Base-by-base conservation (phyloP, 1,284 basidiomycete species). In the Cutaneotrichosporon cyanovorans region DNA sequence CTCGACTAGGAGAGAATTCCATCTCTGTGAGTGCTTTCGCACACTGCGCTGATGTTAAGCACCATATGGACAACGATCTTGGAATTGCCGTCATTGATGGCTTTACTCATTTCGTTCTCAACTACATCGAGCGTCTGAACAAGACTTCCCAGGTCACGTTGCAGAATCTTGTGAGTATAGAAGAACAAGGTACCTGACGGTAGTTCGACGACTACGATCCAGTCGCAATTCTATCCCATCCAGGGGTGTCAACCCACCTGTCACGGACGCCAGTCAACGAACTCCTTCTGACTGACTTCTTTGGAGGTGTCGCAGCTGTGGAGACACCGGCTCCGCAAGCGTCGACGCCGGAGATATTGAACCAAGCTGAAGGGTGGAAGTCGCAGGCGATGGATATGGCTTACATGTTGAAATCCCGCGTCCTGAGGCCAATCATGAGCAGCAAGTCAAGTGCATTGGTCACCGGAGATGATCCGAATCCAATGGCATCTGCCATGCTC, bases 11-110 rank as follows among this genome's bases (percentile, higher is more conserved):
- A 32, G 85, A 98, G 69, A 96, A 85, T 65, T 95, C 90, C 1
- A 96, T 95, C 65, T 95, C 91, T 14, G 90, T 90, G 49, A 31
- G 30, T 45, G 37, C 39, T 22, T 32, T 15, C 32, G 10, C 25
- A 12, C 25, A 23, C 34, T 5, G 19, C 12, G 22, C 46, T 50
- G 16, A 47, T 23, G 5, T 15, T 9, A 58, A 93, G 87, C 84
- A 97, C 63, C 85, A 89, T 65, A 87, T 87, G 58, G 93, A 98
- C 73, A 74, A 81, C 36, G 91, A 96, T 55, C 83, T 99, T 32
- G 95, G 95, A 3, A 87, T 97, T 0, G 85, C 92, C 0, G 87
- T 98, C 43, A 96, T 97, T 51, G 95, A 98, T 64, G 81, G 84
- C 15, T 99, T 83, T 68, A 98, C 93, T 0, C 92, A 97, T 69